Evolutionary conservation across 768 basidiomycete species (phyloP).

Genomic region (Leccinum variicolor): DNA sequence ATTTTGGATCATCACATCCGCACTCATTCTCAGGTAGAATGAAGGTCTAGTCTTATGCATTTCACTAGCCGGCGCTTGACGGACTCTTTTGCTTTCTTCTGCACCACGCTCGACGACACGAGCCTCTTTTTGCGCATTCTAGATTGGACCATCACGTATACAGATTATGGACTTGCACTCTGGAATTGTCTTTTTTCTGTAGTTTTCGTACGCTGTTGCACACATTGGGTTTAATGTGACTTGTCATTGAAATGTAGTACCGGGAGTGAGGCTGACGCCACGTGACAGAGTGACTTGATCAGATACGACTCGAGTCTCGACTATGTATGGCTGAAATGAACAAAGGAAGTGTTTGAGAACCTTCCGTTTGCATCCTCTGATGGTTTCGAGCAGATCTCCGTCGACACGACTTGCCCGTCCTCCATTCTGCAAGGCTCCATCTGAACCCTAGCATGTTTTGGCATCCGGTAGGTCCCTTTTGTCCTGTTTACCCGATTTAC

Average conservation of each 20-base stretch:
- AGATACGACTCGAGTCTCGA: neutral
- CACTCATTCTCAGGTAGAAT: conserved; percentile 27
- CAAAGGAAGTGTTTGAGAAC: neutral
- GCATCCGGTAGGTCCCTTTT: conserved; percentile 6
- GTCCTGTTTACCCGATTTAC: neutral
- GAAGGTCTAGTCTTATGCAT: conserved; percentile 9
- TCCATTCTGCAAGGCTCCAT: neutral
- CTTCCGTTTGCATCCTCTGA: neutral
- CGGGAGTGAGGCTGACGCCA: neutral
- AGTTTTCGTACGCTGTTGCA: conserved; percentile 22
- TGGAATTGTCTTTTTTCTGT: conserved; percentile 17
- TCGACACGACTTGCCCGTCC: conserved; percentile 4
- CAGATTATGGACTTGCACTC: conserved; percentile 28
- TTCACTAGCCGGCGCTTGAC: neutral
- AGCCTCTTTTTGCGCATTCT: conserved; percentile 14
- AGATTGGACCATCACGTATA: conserved; percentile 24
- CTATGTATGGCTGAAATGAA: neutral
- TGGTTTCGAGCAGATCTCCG: conserved; percentile 12
- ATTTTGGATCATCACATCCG: conserved; percentile 14
- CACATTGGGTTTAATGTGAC: conserved; percentile 17
- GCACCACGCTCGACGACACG: conserved; percentile 8
- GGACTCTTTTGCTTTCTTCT: conserved; percentile 2
- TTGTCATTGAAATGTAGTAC: conserved; percentile 2
- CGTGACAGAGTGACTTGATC: conserved; percentile 5
- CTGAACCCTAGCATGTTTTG: neutral